Evolutionary conservation across 208 protist genomes (phyloP).

Genomic region (Acanthamoeba divionensis): DNA sequence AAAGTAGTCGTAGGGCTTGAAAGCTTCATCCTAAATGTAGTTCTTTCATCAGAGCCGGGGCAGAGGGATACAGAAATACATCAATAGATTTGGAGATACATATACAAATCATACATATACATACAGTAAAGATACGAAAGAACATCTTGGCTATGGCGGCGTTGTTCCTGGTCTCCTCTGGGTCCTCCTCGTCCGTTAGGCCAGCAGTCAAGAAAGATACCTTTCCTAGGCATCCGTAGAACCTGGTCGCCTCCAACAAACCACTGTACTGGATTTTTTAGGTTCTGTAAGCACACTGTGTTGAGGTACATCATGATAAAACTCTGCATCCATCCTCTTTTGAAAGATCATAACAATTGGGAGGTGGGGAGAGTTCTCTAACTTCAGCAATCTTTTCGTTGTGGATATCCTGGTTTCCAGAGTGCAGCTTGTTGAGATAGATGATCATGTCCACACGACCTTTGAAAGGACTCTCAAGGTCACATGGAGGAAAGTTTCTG

Average conservation of each 20-base stretch:
- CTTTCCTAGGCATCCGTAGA: constrained; percentile 7
- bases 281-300: no score
- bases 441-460: not conserved
- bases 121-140: constrained; percentile 9
- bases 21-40: not conserved
- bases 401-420: not conserved
- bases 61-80: not conserved
- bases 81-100: not conserved
- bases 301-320: not conserved
- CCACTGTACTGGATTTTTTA: constrained; percentile 15
- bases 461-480: not conserved
- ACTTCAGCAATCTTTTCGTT: not conserved
- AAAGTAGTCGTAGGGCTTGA: constrained; percentile 42
- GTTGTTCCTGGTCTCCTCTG: constrained; percentile 4
- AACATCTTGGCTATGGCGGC: constrained; percentile 11
- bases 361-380: not conserved
- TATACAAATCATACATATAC: not conserved
- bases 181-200: constrained; percentile 28
- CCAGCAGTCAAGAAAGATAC: constrained; percentile 8
- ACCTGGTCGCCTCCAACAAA: not conserved
- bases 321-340: not conserved
- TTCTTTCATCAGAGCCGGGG: not conserved
- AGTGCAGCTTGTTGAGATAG: constrained; percentile 42
- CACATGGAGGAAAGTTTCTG: not conserved
- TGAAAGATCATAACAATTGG: no score